Evolutionary conservation across 768 basidiomycete genomes (phyloP).

Genomic region (Leccinellum albellum): DNA sequence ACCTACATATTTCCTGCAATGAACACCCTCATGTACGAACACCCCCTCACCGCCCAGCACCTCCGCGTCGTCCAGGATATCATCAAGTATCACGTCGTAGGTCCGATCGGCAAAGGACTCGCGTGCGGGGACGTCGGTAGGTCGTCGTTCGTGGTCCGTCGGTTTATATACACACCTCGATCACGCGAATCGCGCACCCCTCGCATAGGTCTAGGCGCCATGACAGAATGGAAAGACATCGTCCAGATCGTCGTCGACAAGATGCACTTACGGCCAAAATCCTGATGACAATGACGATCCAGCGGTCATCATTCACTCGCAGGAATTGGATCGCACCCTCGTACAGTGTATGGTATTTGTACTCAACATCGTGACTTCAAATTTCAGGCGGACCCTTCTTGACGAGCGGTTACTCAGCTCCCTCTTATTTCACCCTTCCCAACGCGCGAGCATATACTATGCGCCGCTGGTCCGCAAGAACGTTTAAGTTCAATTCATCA

Average conservation of each 20-base stretch:
- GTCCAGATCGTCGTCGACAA: constrained; percentile 63
- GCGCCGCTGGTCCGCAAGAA: too few species aligned
- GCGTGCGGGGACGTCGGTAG: constrained; percentile 91
- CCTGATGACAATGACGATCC: background rate
- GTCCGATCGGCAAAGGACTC: constrained; percentile 82
- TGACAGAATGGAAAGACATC: constrained; percentile 95
- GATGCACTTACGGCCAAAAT: constrained; percentile 34
- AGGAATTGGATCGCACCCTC: too few species aligned
- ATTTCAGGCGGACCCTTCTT: too few species aligned
- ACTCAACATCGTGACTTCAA: too few species aligned
- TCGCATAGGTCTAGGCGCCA: constrained; percentile 75
- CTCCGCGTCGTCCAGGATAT: constrained; percentile 73
- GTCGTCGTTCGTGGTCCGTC: constrained; percentile 17
- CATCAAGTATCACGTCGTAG: constrained; percentile 75
- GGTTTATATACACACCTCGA: too few species aligned
- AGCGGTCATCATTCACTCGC: too few species aligned
- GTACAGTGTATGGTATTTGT: too few species aligned
- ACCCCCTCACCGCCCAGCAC: constrained; percentile 86
- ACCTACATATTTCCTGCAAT: constrained; percentile 86
- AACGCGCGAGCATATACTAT: too few species aligned
- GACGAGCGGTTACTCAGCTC: too few species aligned
- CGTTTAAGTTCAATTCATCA: too few species aligned
- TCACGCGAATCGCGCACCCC: background rate
- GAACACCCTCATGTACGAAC: constrained; percentile 98
- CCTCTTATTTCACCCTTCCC: too few species aligned